A percentile compares a stretch with the other conserved stretches of the same genome.
Evolutionary conservation across 805 yeast genomes (phyloP).

Genomic region (Starmerella sp.): DNA sequence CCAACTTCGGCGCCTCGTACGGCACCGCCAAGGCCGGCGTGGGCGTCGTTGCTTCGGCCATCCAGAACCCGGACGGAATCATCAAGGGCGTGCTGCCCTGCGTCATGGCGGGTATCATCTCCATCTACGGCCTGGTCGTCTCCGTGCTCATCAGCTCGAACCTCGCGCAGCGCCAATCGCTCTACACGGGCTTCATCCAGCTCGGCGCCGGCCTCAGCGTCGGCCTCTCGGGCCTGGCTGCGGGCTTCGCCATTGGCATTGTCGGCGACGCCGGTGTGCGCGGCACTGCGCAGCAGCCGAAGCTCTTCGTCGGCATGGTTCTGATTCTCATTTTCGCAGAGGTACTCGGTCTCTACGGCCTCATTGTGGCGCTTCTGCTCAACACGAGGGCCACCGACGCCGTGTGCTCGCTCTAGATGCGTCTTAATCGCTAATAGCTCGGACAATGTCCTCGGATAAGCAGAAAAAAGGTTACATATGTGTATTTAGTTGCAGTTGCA

Average conservation of each 20-base stretch:
- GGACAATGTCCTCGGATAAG: background rate
- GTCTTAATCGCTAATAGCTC: background rate
- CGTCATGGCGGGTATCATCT: slow-evolving; percentile 99
- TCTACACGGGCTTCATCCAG: slow-evolving; percentile 95
- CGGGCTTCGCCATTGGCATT: slow-evolving; percentile 98
- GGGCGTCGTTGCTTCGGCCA: slow-evolving; percentile 97
- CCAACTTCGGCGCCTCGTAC: slow-evolving; percentile 97
- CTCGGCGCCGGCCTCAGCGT: slow-evolving; percentile 96
- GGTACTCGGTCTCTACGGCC: slow-evolving; percentile 96
- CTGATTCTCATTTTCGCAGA: slow-evolving; percentile 97
- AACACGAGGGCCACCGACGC: slow-evolving; percentile 96
- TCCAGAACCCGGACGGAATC: slow-evolving; percentile 77
- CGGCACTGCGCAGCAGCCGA: slow-evolving; percentile 96
- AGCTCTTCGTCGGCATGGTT: slow-evolving; percentile 97
- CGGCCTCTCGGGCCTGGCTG: slow-evolving; percentile 94
- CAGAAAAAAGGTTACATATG: background rate
- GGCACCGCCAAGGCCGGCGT: slow-evolving; percentile 99
- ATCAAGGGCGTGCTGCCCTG: slow-evolving; percentile 93
- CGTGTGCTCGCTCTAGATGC: slow-evolving; percentile 34
- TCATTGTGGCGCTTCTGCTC: slow-evolving; percentile 92
- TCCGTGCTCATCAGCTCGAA: slow-evolving; percentile 88
- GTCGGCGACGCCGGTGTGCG: slow-evolving; percentile 99
- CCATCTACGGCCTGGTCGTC: slow-evolving; percentile 93
- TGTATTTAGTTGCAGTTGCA: background rate
- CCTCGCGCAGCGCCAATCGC: slow-evolving; percentile 78